Evolutionary conservation across 306 rosid genomes (phyloP).

Genomic region (Acacia crassicarpa): DNA sequence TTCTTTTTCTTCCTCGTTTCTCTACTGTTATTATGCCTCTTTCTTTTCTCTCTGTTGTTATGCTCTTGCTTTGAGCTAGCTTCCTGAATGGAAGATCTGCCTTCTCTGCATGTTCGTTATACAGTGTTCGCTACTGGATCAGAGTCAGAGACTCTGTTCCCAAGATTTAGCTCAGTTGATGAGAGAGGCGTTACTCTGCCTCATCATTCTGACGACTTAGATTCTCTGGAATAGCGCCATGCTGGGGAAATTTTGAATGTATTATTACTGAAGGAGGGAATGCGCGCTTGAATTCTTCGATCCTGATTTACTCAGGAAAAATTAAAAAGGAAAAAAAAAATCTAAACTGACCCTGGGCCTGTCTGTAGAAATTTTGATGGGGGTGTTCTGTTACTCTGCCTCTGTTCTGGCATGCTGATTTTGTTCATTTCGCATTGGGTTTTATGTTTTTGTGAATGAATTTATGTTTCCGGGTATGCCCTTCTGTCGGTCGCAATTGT

Average conservation of each 20-base stretch:
- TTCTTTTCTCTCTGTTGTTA: background rate
- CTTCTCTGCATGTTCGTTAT: constrained; percentile 28
- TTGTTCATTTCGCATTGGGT: background rate
- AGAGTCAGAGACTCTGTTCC: background rate
- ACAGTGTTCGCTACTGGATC: constrained; percentile 23
- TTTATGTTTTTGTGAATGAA: background rate
- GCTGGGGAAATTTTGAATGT: background rate
- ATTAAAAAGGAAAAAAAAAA: background rate
- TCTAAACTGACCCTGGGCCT: background rate
- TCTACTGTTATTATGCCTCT: constrained; percentile 3
- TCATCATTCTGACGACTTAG: background rate
- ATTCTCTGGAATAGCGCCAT: background rate
- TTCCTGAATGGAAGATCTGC: background rate
- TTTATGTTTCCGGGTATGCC: constrained; percentile 17
- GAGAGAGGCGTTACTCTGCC: background rate
- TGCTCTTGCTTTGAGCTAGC: constrained; percentile 1
- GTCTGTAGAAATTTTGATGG: background rate
- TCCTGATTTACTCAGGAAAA: background rate
- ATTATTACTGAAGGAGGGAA: background rate
- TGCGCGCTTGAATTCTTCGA: background rate
- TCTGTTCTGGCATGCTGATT: constrained; percentile 2
- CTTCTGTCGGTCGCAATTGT: constrained; percentile 14
- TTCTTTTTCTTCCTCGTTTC: constrained; percentile 5
- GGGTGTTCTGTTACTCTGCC: constrained; percentile 23
- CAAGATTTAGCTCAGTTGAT: background rate